phyloP scores from a whole-genome alignment of 805 yeast species.

The Candida silvatica region DNA sequence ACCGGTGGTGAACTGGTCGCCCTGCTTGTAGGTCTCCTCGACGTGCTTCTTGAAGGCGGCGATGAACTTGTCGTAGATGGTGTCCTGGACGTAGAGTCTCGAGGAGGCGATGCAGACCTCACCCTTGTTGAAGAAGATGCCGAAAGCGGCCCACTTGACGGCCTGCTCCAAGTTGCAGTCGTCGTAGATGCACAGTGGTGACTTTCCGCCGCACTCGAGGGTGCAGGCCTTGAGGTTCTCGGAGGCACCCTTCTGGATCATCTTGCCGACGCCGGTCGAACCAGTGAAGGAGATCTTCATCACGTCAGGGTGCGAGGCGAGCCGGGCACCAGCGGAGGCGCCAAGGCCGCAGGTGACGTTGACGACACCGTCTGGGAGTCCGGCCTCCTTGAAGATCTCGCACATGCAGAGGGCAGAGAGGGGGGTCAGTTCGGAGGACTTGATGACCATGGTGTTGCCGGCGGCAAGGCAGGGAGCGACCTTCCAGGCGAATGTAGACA shows the following conservation, averaged over 20 bases:
- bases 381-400: conserved; percentile 46
- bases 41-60: conserved; percentile 47
- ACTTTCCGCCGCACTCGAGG: conserved; percentile 93
- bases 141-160: conserved; percentile 64
- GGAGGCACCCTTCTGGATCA: conserved; percentile 74
- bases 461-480: conserved; percentile 62
- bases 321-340: conserved; percentile 48
- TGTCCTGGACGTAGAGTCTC: conserved; percentile 81
- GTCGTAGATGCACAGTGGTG: conserved; percentile 81
- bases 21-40: conserved; percentile 48
- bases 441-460: conserved; percentile 55
- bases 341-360: conserved; percentile 60
- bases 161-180: conserved; percentile 79
- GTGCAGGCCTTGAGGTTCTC: conserved; percentile 84
- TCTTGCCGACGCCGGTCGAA: conserved; percentile 66
- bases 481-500: conserved; percentile 62
- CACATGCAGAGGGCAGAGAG: conserved; percentile 53
- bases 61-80: conserved; percentile 70
- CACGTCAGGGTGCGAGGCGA: conserved; percentile 47
- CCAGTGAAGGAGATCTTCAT: conserved; percentile 65
- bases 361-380: conserved; percentile 57
- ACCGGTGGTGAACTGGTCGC: conserved; percentile 75
- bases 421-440: conserved; percentile 61
- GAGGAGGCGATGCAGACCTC: conserved; percentile 96
- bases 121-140: conserved; percentile 91